These are phyloP conservation scores for Hanseniaspora nectarophila DNA, from an alignment of 805 yeast genomes.

Conservation along the genomic window DNA sequence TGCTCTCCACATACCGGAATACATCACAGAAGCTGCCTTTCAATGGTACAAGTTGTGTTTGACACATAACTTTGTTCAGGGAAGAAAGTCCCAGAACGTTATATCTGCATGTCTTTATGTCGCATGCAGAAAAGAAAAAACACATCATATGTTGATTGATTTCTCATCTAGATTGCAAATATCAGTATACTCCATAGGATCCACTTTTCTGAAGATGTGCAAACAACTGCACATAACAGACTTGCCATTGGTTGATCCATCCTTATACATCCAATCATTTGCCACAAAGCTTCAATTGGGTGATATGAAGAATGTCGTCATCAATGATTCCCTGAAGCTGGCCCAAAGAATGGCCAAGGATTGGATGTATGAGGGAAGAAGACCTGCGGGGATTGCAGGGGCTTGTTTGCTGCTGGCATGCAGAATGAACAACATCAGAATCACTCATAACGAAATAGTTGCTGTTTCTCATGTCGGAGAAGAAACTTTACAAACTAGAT, in stretches of 20 bases:
- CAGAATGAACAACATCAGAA: conserved; percentile 86
- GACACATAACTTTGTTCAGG: conserved; percentile 83
- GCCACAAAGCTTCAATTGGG: conserved; percentile 79
- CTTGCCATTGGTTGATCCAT: conserved; percentile 86
- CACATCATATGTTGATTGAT: conserved; percentile 93
- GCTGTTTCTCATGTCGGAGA: conserved; percentile 93
- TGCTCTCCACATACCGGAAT: conserved; percentile 69
- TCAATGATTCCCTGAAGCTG: conserved; percentile 72
- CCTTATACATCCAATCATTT: conserved; percentile 84
- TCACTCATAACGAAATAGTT: conserved; percentile 87
- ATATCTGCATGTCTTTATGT: conserved; percentile 89
- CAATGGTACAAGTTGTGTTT: conserved; percentile 85
- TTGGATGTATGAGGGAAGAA: conserved; percentile 92
- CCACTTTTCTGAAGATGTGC: conserved; percentile 89
- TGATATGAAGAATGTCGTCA: conserved; percentile 58
- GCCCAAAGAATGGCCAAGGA: conserved; percentile 88
- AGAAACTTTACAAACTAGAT: conserved; percentile 79
- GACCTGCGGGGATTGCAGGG: conserved; percentile 98
- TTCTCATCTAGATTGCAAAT: conserved; percentile 82
- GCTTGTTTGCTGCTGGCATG: conserved; percentile 90
- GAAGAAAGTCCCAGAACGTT: conserved; percentile 91
- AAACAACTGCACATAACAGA: conserved; percentile 64
- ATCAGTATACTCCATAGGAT: conserved; percentile 88
- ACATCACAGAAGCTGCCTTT: conserved; percentile 71
- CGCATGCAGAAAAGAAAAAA: conserved; percentile 82